Evolutionary conservation across 768 basidiomycete species (phyloP), one percentile per base, ranked within the genome.

Genomic region (Leucogyrophana mollusca): DNA sequence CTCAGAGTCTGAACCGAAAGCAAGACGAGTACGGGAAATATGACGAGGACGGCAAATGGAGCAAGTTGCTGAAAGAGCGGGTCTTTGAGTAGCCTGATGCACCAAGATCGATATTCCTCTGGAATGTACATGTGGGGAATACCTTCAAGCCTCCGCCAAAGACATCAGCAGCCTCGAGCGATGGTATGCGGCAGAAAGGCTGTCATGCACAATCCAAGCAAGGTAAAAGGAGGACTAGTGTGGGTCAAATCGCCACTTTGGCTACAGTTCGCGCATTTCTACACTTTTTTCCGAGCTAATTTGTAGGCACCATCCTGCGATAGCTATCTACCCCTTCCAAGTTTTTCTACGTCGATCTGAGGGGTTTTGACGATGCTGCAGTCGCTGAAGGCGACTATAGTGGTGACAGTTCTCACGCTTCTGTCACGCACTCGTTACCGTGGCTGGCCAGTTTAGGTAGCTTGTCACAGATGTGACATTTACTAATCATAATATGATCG

Each of bases 51-150:
- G 46, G 78, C 11, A 32, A 87, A 64, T 10, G 84, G 83, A 17
- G 75, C 77, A 32, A 79, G 58, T 64, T 88, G 87, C 43, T 73
- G 72, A 55, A 82, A 72, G 9, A 70, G 46, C 38, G 69, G 68
- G 54, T 74, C 60, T 53, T 59, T 56, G 27, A 56, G 53, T 48
- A 76, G 53, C 49, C 66, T 61, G 52, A 68, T 66, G 52, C 67
- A 59, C 73, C 70, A 73, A 52, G 42, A 53, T 51, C 59, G 69
- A 47, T 62, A 52, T 45, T 70, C 68, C 61, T 74, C 72, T 54
- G 66, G 57, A 59, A 61, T 57, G 68, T 68, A 67, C 77, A 79
- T 78, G 69, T 70, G 70, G 46, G 46, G 41, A 34, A 48, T 47
- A 36, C 40, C 41, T 61, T 66, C 54, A 65, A 49, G 50, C 59